A percentile compares a stretch with the other conserved stretches of the same genome.
Evolutionary conservation across 148 eudicot species (phyloP).

Genomic region (Talinum fruticosum): DNA sequence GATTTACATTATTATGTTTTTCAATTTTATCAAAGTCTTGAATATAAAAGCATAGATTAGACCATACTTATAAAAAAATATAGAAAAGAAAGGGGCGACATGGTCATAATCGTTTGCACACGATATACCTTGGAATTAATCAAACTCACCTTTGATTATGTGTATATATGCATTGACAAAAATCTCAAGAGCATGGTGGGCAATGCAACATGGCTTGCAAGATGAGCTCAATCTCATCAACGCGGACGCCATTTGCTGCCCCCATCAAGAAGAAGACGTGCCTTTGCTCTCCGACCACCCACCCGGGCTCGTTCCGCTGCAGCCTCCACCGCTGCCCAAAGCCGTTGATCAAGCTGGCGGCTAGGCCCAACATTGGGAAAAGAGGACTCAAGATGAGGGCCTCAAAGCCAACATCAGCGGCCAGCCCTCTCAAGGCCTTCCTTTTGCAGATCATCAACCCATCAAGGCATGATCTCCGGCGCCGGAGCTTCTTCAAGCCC

Average conservation of each 20-base stretch:
- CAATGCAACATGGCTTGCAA: neutral
- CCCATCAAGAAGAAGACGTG: slow-evolving; percentile 23
- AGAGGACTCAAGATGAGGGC: neutral
- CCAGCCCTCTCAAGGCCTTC: slow-evolving; percentile 19
- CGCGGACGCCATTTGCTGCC: neutral
- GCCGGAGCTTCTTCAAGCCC: slow-evolving; percentile 13
- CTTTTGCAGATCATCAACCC: slow-evolving; percentile 25
- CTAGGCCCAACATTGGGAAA: neutral
- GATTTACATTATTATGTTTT: too few relatives aligned
- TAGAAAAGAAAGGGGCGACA: too few relatives aligned
- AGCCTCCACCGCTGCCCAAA: slow-evolving; percentile 17
- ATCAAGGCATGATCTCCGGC: slow-evolving; percentile 18
- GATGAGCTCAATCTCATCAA: neutral
- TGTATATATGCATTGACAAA: too few relatives aligned
- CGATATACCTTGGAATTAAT: too few relatives aligned
- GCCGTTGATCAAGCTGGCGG: neutral
- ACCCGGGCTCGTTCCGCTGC: slow-evolving; percentile 34
- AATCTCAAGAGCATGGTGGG: neutral
- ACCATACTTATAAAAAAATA: too few relatives aligned
- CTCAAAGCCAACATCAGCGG: neutral
- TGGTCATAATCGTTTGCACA: too few relatives aligned
- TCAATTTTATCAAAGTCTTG: too few relatives aligned
- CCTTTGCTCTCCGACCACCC: slow-evolving; percentile 33
- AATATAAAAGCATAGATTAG: too few relatives aligned
- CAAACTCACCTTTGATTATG: too few relatives aligned